A percentile compares a stretch with the other conserved stretches of the same genome.
phyloP scores from a whole-genome alignment of 768 basidiomycete genomes.

The Kwoniella europaea region DNA sequence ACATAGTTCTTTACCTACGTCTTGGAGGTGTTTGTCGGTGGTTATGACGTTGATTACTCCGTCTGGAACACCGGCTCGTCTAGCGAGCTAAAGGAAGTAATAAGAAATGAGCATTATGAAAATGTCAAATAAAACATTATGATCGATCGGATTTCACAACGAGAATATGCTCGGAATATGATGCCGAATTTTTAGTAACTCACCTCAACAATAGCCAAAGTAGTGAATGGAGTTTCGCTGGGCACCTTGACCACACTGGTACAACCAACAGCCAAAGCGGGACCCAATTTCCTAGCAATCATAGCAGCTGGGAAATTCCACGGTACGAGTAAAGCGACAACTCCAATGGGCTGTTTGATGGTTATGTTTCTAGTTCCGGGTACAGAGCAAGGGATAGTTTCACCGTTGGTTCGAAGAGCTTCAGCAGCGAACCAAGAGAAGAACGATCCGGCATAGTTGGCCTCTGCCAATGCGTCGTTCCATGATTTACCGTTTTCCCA shows the following conservation, averaged over 20 bases:
- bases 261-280: constrained; percentile 87
- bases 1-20: constrained; percentile 94
- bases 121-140: no score
- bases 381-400: constrained; percentile 79
- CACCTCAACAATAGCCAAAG: constrained; percentile 88
- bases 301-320: constrained; percentile 93
- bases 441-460: constrained; percentile 64
- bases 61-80: constrained; percentile 88
- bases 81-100: constrained; percentile 66
- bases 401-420: constrained; percentile 88
- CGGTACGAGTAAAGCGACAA: constrained; percentile 57
- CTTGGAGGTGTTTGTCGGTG: constrained; percentile 78
- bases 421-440: constrained; percentile 72
- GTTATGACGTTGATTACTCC: constrained; percentile 96
- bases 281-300: constrained; percentile 60
- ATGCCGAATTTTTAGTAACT: not conserved
- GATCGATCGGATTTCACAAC: not conserved
- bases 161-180: not conserved
- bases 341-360: constrained; percentile 80
- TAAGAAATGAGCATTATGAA: not conserved
- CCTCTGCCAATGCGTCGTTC: constrained; percentile 83
- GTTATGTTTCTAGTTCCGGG: constrained; percentile 78
- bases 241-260: constrained; percentile 94
- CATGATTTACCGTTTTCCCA: constrained; percentile 94
- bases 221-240: constrained; percentile 91